A percentile compares a stretch with the other conserved stretches of the same genome.
phyloP scores from a whole-genome alignment of 495 filamentous ascomycete genomes.

The Aspergillus bridgeri region DNA sequence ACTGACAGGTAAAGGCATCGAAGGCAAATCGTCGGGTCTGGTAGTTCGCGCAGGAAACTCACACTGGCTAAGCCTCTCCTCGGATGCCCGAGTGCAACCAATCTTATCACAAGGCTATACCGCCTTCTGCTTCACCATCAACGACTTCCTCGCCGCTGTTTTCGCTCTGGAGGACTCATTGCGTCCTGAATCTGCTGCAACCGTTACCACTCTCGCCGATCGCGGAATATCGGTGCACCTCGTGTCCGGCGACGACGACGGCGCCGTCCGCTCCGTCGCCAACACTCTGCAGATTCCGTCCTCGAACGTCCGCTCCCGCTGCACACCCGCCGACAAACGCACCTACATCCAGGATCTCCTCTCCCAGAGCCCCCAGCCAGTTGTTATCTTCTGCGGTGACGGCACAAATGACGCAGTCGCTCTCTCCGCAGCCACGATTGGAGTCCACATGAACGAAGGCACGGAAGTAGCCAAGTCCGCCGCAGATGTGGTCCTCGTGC shows the following conservation, averaged over 20 bases:
- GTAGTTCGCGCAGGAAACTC: constrained; percentile 59
- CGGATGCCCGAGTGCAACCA: constrained; percentile 37
- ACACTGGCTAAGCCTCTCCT: constrained; percentile 51
- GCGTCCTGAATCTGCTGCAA: constrained; percentile 50
- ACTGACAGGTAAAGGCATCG: constrained; percentile 52
- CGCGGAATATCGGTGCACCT: constrained; percentile 59
- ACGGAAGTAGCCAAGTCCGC: constrained; percentile 64
- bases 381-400: constrained; percentile 68
- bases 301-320: constrained; percentile 44
- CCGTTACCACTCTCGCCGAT: constrained; percentile 49
- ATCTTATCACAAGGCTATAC: constrained; percentile 50
- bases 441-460: constrained; percentile 61
- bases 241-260: constrained; percentile 66
- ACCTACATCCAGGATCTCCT: constrained; percentile 51
- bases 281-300: constrained; percentile 48
- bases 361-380: constrained; percentile 24
- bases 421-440: constrained; percentile 68
- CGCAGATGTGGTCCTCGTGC: constrained; percentile 67
- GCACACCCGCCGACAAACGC: constrained; percentile 61
- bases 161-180: constrained; percentile 60
- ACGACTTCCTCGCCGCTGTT: constrained; percentile 47
- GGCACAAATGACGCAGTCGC: constrained; percentile 80
- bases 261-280: constrained; percentile 55
- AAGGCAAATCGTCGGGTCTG: constrained; percentile 28
- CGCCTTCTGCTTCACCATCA: constrained; percentile 59